Evolutionary conservation across 2,329 filamentous ascomycete genomes (phyloP).

Genomic region (Phoma sp.): DNA sequence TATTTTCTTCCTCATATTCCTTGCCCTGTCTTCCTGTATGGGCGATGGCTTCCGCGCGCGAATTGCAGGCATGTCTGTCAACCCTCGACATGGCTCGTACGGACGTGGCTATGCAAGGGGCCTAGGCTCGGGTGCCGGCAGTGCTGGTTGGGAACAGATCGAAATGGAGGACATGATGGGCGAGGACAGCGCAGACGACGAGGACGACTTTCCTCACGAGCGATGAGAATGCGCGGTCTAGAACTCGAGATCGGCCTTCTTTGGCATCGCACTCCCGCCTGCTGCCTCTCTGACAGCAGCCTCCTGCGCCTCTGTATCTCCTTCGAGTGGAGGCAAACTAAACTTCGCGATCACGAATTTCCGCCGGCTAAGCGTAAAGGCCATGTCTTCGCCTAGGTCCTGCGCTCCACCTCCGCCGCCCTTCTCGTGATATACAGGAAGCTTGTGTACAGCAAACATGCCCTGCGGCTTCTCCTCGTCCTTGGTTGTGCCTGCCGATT

Average conservation of each 20-base stretch:
- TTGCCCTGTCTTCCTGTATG: conserved; percentile 62
- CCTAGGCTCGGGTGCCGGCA: conserved; percentile 59
- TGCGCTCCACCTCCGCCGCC: conserved; percentile 74
- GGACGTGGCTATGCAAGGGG: conserved; percentile 62
- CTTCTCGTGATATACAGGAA: conserved; percentile 86
- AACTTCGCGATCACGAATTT: conserved; percentile 88
- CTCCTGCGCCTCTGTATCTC: conserved; percentile 69
- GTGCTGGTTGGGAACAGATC: conserved; percentile 65
- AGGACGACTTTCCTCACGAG: not conserved
- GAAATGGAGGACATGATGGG: conserved; percentile 67
- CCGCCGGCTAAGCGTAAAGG: conserved; percentile 83
- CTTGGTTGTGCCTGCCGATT: conserved; percentile 58
- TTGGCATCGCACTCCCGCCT: conserved; percentile 59
- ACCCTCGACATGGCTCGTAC: conserved; percentile 55
- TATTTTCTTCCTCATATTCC: conserved; percentile 53
- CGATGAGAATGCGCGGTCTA: conserved; percentile 17
- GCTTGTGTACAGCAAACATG: conserved; percentile 78
- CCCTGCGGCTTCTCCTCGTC: conserved; percentile 83
- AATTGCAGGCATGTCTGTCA: conserved; percentile 50
- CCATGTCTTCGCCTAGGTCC: conserved; percentile 79
- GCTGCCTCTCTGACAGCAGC: conserved; percentile 45
- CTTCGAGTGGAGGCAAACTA: conserved; percentile 84
- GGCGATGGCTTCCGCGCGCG: conserved; percentile 59
- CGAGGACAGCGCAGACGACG: conserved; percentile 45
- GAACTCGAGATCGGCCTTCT: conserved; percentile 71